Conservation (phyloP, 108 stramenopile species). For the Skeletonema menzelii region DNA sequence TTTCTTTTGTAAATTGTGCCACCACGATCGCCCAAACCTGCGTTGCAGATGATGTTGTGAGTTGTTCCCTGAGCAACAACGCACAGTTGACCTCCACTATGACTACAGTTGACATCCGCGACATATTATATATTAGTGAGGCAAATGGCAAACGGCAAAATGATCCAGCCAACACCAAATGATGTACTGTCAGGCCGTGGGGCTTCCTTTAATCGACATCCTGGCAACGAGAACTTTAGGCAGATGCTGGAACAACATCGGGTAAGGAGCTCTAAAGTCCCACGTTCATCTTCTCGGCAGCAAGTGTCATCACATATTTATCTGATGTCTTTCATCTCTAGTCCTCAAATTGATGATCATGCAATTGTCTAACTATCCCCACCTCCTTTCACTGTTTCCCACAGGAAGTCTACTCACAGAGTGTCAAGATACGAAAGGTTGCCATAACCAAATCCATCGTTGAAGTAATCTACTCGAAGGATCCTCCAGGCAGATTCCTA, state of each 20-base stretch:
- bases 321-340: not conserved
- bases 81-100: no score
- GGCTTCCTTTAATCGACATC: not conserved
- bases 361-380: not conserved
- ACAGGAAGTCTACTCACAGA: conserved; percentile 59
- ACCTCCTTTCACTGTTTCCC: not conserved
- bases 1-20: no score
- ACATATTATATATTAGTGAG: no score
- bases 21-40: no score
- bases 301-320: no score
- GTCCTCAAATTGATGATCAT: not conserved
- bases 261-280: not conserved
- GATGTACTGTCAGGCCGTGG: not conserved
- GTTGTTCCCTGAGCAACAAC: no score
- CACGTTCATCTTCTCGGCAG: not conserved
- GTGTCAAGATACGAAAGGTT: conserved; percentile 67
- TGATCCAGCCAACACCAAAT: not conserved
- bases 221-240: not conserved
- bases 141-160: no score
- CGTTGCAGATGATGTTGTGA: no score
- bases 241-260: not conserved
- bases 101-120: no score
- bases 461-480: conserved; percentile 52
- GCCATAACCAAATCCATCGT: conserved; percentile 60
- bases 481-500: conserved; percentile 72